Conservation (phyloP, 257 asterid genomes). For the Primulina huaijiensis region DNA sequence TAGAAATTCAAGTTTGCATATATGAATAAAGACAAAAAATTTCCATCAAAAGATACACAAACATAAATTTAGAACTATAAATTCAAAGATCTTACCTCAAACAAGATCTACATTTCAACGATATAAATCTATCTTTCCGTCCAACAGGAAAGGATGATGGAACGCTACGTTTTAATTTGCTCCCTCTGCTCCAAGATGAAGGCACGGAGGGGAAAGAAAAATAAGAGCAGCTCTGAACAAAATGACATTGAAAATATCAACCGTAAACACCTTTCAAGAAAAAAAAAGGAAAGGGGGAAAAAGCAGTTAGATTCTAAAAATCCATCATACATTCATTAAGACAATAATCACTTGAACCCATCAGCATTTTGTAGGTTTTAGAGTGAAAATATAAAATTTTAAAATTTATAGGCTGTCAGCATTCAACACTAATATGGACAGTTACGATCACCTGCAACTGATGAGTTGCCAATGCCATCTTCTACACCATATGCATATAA, state of each 20-base stretch:
- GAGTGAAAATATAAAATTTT: background rate
- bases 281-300: background rate
- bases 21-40: background rate
- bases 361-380: background rate
- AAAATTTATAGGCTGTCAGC: background rate
- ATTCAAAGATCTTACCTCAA: conserved; percentile 38
- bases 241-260: background rate
- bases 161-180: conserved; percentile 28
- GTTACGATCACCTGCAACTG: background rate
- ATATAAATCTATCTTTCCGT: conserved; percentile 33
- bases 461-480: background rate
- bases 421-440: background rate
- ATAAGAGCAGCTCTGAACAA: conserved; percentile 44
- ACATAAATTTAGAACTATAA: conserved; percentile 8
- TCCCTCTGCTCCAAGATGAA: conserved; percentile 40
- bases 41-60: background rate
- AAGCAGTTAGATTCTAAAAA: no score
- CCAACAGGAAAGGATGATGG: conserved; percentile 33
- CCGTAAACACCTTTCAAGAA: background rate
- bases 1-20: conserved; percentile 4
- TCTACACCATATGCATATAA: background rate
- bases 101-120: conserved; percentile 39
- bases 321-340: background rate
- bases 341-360: background rate
- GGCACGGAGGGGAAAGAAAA: conserved; percentile 34